phyloP scores from a whole-genome alignment of 2,329 filamentous ascomycete genomes.

The Cryphonectria japonica region DNA sequence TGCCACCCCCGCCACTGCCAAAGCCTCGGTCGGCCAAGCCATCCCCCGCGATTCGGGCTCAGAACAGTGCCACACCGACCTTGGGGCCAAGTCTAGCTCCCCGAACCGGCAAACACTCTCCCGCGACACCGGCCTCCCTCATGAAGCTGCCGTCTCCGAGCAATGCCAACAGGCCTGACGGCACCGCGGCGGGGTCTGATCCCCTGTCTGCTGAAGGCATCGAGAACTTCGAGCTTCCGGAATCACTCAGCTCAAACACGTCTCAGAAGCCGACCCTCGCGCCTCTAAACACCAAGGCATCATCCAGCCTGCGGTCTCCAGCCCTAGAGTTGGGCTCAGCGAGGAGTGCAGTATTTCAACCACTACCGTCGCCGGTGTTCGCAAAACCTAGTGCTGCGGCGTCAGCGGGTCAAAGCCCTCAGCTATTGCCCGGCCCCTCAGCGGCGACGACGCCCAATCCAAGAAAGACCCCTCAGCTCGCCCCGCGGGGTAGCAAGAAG shows the following conservation, averaged over 20 bases:
- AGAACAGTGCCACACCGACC: conserved; percentile 42
- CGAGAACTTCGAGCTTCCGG: conserved; percentile 70
- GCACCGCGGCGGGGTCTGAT: conserved; percentile 44
- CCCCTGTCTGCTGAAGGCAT: conserved; percentile 55
- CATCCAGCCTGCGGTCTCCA: conserved; percentile 45
- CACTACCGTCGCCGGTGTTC: conserved; percentile 53
- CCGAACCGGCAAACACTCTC: conserved; percentile 54
- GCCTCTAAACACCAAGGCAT: conserved; percentile 55
- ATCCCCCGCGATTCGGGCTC: conserved; percentile 69
- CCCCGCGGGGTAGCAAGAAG: conserved; percentile 67
- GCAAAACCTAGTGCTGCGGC: conserved; percentile 44
- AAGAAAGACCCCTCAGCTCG: conserved; percentile 59
- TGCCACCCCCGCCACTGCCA: conserved; percentile 71
- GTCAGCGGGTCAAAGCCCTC: conserved; percentile 70
- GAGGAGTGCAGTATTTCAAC: conserved; percentile 56
- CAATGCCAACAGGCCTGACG: conserved; percentile 51
- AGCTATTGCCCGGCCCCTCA: conserved; percentile 59
- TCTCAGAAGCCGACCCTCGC: conserved; percentile 51
- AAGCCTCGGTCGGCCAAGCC: conserved; percentile 65
- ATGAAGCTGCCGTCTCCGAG: conserved; percentile 71
- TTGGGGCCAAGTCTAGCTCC: conserved; percentile 28
- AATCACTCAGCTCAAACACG: conserved; percentile 60
- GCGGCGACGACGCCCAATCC: conserved; percentile 40
- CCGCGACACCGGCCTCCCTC: conserved; percentile 84
- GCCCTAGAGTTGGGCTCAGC: conserved; percentile 45